phyloP scores from a whole-genome alignment of 2,329 filamentous ascomycete species.

The Trichoderma oligosporum region DNA sequence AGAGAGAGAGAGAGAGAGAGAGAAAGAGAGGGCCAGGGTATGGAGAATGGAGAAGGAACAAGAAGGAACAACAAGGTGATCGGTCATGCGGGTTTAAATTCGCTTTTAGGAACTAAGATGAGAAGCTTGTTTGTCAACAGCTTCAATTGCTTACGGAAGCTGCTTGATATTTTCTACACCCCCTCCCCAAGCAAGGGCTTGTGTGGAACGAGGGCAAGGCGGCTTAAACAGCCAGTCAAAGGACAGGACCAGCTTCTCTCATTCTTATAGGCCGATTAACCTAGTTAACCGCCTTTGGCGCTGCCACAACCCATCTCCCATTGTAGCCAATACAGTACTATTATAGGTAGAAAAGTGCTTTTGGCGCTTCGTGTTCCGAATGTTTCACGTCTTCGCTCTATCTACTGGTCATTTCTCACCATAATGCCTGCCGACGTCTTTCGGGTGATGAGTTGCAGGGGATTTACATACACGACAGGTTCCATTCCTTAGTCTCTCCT shows the following conservation, averaged over 20 bases:
- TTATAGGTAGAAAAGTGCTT: not conserved
- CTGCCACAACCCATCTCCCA: not conserved
- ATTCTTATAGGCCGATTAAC: conserved; percentile 20
- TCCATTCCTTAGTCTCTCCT: not conserved
- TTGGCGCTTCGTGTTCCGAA: conserved; percentile 4
- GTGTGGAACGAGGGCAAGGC: conserved; percentile 21
- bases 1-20: not conserved
- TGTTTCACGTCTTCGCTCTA: not conserved
- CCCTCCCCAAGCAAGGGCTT: conserved; percentile 14
- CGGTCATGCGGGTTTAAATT: too few relatives aligned
- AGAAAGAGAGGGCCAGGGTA: too few relatives aligned
- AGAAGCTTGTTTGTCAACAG: too few relatives aligned
- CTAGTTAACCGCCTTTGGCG: not conserved
- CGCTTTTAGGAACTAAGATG: too few relatives aligned
- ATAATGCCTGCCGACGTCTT: not conserved
- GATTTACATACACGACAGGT: not conserved
- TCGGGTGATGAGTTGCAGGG: not conserved
- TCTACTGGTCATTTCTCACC: not conserved
- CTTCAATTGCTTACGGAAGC: not conserved
- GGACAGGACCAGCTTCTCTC: conserved; percentile 20
- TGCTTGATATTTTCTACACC: not conserved
- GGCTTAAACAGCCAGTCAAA: conserved; percentile 27
- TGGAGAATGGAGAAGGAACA: too few relatives aligned
- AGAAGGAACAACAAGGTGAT: too few relatives aligned
- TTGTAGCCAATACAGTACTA: not conserved